A percentile compares a stretch with the other conserved stretches of the same genome.
Conservation (phyloP, 2,329 filamentous ascomycete genomes). For the Verticillium tricorpus region DNA sequence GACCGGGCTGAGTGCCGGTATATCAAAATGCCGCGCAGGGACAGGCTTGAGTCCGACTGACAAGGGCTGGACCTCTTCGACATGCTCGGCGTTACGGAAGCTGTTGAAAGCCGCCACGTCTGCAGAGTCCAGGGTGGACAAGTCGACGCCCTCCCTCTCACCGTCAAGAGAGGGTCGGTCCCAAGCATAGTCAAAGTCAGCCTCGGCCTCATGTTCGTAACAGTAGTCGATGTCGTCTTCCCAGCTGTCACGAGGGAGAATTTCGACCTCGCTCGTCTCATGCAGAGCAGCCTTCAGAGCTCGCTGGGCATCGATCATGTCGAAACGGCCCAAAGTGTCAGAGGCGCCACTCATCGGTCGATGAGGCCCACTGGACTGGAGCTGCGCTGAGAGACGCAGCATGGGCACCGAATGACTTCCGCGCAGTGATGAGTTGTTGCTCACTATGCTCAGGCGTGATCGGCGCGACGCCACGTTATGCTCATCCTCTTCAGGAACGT, state of each 20-base stretch:
- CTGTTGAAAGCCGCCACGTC: neutral
- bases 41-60: slow-evolving; percentile 10
- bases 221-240: slow-evolving; percentile 68
- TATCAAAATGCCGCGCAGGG: slow-evolving; percentile 25
- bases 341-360: slow-evolving; percentile 45
- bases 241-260: slow-evolving; percentile 47
- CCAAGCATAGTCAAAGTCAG: slow-evolving; percentile 64
- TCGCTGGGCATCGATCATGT: slow-evolving; percentile 29
- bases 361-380: slow-evolving; percentile 19
- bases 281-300: slow-evolving; percentile 15
- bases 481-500: slow-evolving; percentile 62
- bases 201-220: slow-evolving; percentile 65
- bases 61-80: neutral
- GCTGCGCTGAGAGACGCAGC: slow-evolving; percentile 39
- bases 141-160: slow-evolving; percentile 18
- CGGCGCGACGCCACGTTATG: slow-evolving; percentile 30
- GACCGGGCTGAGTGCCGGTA: slow-evolving; percentile 44
- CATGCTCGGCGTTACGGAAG: neutral
- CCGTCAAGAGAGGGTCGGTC: slow-evolving; percentile 51
- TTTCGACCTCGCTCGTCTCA: slow-evolving; percentile 19
- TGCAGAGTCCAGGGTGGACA: neutral
- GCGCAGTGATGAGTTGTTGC: slow-evolving; percentile 47
- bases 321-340: slow-evolving; percentile 45
- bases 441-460: slow-evolving; percentile 39
- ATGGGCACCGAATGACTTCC: slow-evolving; percentile 52